phyloP scores from a whole-genome alignment of 2,329 filamentous ascomycete genomes.

The Monilinia laxa region DNA sequence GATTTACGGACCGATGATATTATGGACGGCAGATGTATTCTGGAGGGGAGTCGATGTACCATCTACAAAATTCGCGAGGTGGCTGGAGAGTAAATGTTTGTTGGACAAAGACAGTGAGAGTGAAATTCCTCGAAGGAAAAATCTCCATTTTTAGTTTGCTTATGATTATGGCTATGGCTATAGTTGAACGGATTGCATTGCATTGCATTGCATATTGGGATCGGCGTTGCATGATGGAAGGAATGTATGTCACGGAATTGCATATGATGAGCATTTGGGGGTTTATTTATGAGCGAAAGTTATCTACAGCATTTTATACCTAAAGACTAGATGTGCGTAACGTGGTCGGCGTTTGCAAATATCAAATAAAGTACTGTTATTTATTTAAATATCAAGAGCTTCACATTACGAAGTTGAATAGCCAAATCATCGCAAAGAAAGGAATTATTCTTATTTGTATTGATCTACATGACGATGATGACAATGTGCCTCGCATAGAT shows the following conservation, averaged over 20 bases:
- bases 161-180: constrained; percentile 2
- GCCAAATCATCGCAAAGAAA: no score
- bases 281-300: background rate
- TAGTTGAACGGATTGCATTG: no score
- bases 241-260: no score
- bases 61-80: constrained; percentile 50
- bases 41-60: constrained; percentile 56
- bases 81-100: constrained; percentile 43
- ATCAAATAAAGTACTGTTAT: background rate
- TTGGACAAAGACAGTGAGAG: constrained; percentile 25
- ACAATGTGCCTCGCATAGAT: no score
- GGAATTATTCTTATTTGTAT: no score
- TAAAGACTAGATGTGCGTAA: background rate
- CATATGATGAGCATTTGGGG: background rate
- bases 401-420: no score
- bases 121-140: constrained; percentile 6
- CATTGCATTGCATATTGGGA: background rate
- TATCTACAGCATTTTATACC: no score
- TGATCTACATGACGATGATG: no score
- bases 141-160: background rate
- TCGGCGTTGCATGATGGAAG: no score
- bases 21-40: constrained; percentile 58
- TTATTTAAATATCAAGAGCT: no score
- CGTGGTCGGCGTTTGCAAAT: background rate
- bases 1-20: constrained; percentile 47